Conservation (phyloP, 768 basidiomycete genomes). For the Neoboletus brunneissimus region DNA sequence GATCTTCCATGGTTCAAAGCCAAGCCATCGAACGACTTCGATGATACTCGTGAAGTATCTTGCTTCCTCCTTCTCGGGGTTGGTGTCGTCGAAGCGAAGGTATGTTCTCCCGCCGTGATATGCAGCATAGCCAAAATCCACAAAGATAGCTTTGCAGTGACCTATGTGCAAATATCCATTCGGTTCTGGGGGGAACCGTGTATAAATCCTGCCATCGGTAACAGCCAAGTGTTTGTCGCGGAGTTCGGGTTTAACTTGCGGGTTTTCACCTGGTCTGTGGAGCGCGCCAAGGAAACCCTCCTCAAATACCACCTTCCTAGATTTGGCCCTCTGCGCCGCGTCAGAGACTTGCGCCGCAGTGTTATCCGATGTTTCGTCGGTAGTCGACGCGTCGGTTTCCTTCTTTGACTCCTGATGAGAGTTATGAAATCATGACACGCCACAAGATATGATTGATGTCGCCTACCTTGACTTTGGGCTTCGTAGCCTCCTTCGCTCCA, state of each 20-base stretch:
- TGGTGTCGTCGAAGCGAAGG: constrained; percentile 96
- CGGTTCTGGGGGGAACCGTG: constrained; percentile 98
- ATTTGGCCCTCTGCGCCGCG: constrained; percentile 34
- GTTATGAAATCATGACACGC: neutral
- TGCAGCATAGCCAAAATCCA: constrained; percentile 98
- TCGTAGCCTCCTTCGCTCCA: constrained; percentile 66
- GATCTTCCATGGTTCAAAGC: constrained; percentile 97
- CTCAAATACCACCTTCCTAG: constrained; percentile 72
- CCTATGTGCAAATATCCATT: constrained; percentile 96
- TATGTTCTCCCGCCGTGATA: constrained; percentile 91
- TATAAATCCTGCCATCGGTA: constrained; percentile 84
- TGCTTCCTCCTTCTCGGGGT: constrained; percentile 96
- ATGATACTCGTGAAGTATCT: constrained; percentile 95
- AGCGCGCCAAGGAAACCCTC: constrained; percentile 92
- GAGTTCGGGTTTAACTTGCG: constrained; percentile 75
- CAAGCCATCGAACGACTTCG: constrained; percentile 94
- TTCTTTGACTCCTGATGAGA: constrained; percentile 50
- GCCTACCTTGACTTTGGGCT: constrained; percentile 64
- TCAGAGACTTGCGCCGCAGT: constrained; percentile 34
- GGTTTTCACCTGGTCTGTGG: constrained; percentile 92
- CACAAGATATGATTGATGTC: neutral
- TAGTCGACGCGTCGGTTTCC: constrained; percentile 23
- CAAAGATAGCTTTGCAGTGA: constrained; percentile 97
- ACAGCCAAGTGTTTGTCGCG: constrained; percentile 76
- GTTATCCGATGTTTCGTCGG: constrained; percentile 5